Base-by-base conservation (phyloP, 225 moss, liverwort and hornwort species). In the Polytrichum formosum region DNA sequence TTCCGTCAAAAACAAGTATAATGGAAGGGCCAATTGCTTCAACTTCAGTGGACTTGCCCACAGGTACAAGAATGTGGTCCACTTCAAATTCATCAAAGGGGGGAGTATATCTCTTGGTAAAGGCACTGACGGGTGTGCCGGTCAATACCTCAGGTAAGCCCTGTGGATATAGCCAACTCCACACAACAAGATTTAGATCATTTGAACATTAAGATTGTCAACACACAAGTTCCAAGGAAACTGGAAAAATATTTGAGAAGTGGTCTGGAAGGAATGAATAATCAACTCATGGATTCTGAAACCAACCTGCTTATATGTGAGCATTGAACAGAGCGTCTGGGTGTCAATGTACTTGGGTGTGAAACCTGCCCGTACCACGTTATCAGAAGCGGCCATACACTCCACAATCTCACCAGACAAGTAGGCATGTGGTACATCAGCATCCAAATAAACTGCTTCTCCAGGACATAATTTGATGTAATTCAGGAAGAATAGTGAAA, bases 371-470 rank as follows among this genome's bases (percentile, higher is more conserved):
- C 97, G 88, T 28, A 97, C 94, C 46, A 97, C 97, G 55, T 97
- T 97, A 82, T 97, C 97, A 16, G 97, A 97, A 72, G 97, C 85
- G 23, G 97, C 97, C 97, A 97, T 97, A 81, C 97, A 97, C 80
- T 97, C 97, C 5, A 97, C 68, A 62, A 91, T 91, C 69, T 97
- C 91, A 54, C 97, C 97, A 60, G 86, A 85, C 21, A 97, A 74
- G 69, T 97, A 97, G 2, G 97, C 94, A 73, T 97, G 97, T 31
- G 97, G 97, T 18, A 90, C 92, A 60, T 92, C 82, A 66, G 97
- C 97, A 78, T 76, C 92, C 58, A 97, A 70, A 74, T 84, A 94
- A 56, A 97, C 82, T 62, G 97, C 97, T 74, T 92, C 89, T 28
- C 94, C 94, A 63, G 90, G 88, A 76, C 79, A 70, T 60, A 97